phyloP scores from a whole-genome alignment of 2,329 filamentous ascomycete species.

The Cadophora luteo-olivacea region DNA sequence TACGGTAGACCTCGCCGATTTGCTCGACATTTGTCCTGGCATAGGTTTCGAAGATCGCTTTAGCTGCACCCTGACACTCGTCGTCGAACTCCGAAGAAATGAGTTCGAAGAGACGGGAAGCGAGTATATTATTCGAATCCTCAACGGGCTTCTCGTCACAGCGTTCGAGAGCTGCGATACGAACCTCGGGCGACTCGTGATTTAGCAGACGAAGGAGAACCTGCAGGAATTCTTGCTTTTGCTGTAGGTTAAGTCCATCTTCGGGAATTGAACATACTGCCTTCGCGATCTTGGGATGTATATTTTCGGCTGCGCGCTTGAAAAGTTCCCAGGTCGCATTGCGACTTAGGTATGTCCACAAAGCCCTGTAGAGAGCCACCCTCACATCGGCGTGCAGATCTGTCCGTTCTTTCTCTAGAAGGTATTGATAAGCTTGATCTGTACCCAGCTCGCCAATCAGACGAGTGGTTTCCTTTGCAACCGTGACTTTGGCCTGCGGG shows the following conservation, averaged over 20 bases:
- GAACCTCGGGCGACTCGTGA: slow-evolving; percentile 23
- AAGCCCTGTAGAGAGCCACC: slow-evolving; percentile 25
- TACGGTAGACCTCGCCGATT: slow-evolving; percentile 19
- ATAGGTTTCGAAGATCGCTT: slow-evolving; percentile 25
- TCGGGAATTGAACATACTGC: slow-evolving; percentile 15
- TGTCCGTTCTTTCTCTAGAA: slow-evolving; percentile 17
- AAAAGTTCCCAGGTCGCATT: slow-evolving; percentile 24
- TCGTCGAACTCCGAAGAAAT: slow-evolving; percentile 8
- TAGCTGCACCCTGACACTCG: slow-evolving; percentile 16
- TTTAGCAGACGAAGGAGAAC: slow-evolving; percentile 18
- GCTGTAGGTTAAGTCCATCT: neutral
- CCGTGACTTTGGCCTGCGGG: slow-evolving; percentile 27
- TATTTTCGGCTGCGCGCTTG: slow-evolving; percentile 10
- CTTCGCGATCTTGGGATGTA: slow-evolving; percentile 21
- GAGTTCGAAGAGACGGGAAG: slow-evolving; percentile 20
- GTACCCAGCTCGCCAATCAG: slow-evolving; percentile 28
- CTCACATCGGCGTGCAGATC: slow-evolving; percentile 25
- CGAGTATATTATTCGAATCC: slow-evolving; percentile 20
- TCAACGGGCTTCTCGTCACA: slow-evolving; percentile 3
- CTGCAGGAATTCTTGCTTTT: neutral
- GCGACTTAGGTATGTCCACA: slow-evolving; percentile 18
- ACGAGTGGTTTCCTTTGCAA: slow-evolving; percentile 27
- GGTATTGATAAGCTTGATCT: slow-evolving; percentile 21
- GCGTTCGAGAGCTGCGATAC: slow-evolving; percentile 21
- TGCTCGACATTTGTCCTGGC: slow-evolving; percentile 14